Conservation (phyloP, 352 stramenopile genomes). For the Phytophthora macrochlamydospora region DNA sequence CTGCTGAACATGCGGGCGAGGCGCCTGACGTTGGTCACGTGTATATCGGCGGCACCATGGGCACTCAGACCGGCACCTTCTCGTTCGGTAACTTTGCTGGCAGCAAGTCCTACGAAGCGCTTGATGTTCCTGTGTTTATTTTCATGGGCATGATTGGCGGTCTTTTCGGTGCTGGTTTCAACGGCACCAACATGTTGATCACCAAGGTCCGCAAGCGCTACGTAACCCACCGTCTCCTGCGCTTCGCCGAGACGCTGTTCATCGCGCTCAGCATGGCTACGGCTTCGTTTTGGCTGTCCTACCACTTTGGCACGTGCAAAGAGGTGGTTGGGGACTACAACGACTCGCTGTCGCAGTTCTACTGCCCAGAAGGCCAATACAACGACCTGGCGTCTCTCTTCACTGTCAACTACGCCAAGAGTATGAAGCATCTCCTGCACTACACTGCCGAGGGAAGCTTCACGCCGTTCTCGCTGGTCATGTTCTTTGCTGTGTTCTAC, state of each 20-base stretch:
- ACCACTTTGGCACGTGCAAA: constrained; percentile 74
- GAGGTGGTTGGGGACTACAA: constrained; percentile 59
- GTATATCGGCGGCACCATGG: constrained; percentile 68
- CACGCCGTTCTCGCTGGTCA: constrained; percentile 91
- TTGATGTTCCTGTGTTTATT: constrained; percentile 97
- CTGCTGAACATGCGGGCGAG: constrained; percentile 36
- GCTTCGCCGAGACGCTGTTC: constrained; percentile 66
- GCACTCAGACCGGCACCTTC: constrained; percentile 84
- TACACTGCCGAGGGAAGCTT: constrained; percentile 93
- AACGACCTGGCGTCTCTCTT: constrained; percentile 98
- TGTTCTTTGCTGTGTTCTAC: constrained; percentile 97
- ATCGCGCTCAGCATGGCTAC: constrained; percentile 71
- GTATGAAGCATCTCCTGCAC: constrained; percentile 97
- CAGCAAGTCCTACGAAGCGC: constrained; percentile 93
- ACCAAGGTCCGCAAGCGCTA: constrained; percentile 80
- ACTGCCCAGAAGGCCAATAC: constrained; percentile 95
- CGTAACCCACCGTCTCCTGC: constrained; percentile 69
- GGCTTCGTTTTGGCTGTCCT: constrained; percentile 81
- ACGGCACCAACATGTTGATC: constrained; percentile 93
- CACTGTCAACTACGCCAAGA: constrained; percentile 94
- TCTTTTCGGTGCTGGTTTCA: constrained; percentile 97
- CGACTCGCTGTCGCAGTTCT: constrained; percentile 92
- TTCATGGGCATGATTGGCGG: constrained; percentile 97
- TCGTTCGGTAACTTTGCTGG: constrained; percentile 90
- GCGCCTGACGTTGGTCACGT: constrained; percentile 47